Evolutionary conservation across 1,284 basidiomycete species (phyloP), one percentile per base, ranked within the genome.

Genomic region (Boletus mariae): DNA sequence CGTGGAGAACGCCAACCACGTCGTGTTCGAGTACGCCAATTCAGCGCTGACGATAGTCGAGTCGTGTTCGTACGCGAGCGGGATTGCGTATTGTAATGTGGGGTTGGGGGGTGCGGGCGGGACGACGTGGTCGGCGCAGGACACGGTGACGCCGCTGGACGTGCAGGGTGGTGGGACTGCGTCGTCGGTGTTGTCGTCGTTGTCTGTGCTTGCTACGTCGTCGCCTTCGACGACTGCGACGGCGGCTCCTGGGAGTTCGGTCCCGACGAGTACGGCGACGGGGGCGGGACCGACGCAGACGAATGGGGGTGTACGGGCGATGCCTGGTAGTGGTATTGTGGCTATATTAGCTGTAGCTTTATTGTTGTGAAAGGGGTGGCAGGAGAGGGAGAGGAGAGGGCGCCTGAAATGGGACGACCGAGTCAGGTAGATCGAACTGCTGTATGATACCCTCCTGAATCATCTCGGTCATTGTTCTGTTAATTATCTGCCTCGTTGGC

Each of bases 11-110:
- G 45, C 51, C 5, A n/a, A 28, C 41, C 42, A 53, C 37, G 52
- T 45, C 12, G 23, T 59, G 29, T 34, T 52, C 20, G 57, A 38
- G 32, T 56, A 53, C 9, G 57, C 49, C 34, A 42, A 62, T 28
- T 5, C 46, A 25, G 52, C 23, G 5, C 1, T 47, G 26, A 48
- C 53, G 12, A 20, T 48, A 12, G 12, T 52, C 26, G 54, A 57
- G 32, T 59, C 59, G 10, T 65, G 64, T n/a, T 26, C 34, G 45
- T 23, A 61, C 3, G 41, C 17, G 9, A 42, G 32, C 7, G 50
- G 49, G 17, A 1, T 48, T 5, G 59, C 45, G 11, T 23, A n/a
- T 6, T 63, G 59, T 23, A 4, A 29, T 9, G 37, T 15, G 1
- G 45, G 7, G 10, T 0, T 35, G 7, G 28, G 35, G n/a, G 37